These are phyloP conservation scores for Pachysandra terminalis DNA, from an alignment of 164 flowering plant species.

Conservation along the genomic window DNA sequence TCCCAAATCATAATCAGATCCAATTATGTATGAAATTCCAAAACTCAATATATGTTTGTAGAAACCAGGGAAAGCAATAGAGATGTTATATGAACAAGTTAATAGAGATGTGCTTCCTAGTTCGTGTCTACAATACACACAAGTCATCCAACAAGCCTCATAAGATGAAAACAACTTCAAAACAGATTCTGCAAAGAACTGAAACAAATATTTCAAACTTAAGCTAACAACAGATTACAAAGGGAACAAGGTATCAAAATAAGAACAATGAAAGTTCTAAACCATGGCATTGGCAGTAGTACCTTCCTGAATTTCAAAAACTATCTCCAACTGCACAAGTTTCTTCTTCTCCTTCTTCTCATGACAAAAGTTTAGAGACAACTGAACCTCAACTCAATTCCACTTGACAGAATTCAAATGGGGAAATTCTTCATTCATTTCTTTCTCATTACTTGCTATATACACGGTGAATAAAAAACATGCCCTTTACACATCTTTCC, in stretches of 20 bases:
- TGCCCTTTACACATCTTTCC: slow-evolving; percentile 9
- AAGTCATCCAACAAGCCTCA: no score
- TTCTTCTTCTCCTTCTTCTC: background rate
- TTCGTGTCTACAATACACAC: no score
- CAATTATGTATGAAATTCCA: no score
- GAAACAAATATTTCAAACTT: no score
- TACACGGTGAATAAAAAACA: slow-evolving; percentile 21
- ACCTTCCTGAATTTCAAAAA: background rate
- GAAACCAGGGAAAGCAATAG: no score
- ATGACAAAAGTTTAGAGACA: background rate
- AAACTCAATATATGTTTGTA: no score
- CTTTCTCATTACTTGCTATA: slow-evolving; percentile 13
- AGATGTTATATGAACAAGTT: no score
- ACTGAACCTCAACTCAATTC: background rate
- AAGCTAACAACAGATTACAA: background rate
- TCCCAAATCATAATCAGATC: no score
- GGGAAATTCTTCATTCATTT: slow-evolving; percentile 8
- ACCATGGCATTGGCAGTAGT: background rate
- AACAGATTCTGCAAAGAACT: no score
- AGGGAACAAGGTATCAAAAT: no score
- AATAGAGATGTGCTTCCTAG: no score
- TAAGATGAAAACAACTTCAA: no score
- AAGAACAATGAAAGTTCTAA: background rate
- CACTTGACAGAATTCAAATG: background rate
- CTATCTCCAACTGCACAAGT: background rate